Percentiles rank a stretch among this genome's conserved stretches.
These are phyloP conservation scores for Emergomyces pasteurianus DNA, from an alignment of 2,329 filamentous ascomycete species.

Conservation along the genomic window DNA sequence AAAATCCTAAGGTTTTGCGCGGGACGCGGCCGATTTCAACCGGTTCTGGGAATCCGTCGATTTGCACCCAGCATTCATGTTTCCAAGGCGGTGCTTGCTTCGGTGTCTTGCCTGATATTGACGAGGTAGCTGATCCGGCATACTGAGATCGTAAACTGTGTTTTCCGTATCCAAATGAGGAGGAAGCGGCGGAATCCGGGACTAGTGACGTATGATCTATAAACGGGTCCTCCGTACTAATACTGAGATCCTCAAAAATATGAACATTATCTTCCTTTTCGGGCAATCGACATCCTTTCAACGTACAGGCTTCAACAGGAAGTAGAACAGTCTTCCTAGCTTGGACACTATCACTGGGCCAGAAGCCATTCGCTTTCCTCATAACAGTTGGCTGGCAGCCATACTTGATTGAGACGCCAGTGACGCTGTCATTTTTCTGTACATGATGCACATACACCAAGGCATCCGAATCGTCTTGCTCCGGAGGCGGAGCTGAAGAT, in stretches of 20 bases:
- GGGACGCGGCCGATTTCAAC: slow-evolving; percentile 80
- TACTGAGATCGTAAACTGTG: background rate
- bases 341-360: slow-evolving; percentile 87
- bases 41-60: slow-evolving; percentile 58
- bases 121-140: slow-evolving; percentile 3
- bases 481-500: slow-evolving; percentile 23
- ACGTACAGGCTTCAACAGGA: slow-evolving; percentile 77
- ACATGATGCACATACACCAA: slow-evolving; percentile 88
- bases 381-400: slow-evolving; percentile 74
- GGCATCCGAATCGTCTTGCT: slow-evolving; percentile 57
- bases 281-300: slow-evolving; percentile 55
- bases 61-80: slow-evolving; percentile 78
- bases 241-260: background rate
- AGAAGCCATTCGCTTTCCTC: slow-evolving; percentile 80
- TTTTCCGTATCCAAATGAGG: background rate
- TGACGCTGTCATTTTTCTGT: slow-evolving; percentile 70
- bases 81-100: slow-evolving; percentile 60
- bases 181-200: background rate
- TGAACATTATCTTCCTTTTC: slow-evolving; percentile 17
- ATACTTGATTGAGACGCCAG: slow-evolving; percentile 81
- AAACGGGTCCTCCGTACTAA: background rate
- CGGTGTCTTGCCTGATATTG: slow-evolving; percentile 1
- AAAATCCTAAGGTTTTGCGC: slow-evolving; percentile 72
- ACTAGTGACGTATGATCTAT: background rate
- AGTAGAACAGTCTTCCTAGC: slow-evolving; percentile 67